Base-by-base conservation (phyloP, 108 stramenopile genomes). In the Nitzschia sp. region DNA sequence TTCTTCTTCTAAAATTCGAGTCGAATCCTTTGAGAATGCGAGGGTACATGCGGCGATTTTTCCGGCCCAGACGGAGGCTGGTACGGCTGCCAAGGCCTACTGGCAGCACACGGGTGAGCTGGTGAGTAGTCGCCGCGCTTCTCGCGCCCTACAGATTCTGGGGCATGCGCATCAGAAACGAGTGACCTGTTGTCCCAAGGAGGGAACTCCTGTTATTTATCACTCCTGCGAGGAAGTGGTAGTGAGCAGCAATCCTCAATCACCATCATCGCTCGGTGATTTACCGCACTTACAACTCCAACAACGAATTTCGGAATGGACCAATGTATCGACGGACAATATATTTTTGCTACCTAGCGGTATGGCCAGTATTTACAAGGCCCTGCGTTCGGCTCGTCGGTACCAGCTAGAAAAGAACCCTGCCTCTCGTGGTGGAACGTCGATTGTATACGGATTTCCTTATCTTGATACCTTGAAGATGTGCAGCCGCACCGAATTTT, bases 61-160 rank as follows among this genome's bases (percentile, higher is more conserved):
- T 53, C 87, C 87, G 1, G 79, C 84, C 58, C 55, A 79, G 68
- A 80, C 85, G 11, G 54, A 50, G 27, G 72, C 79, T 11, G 83
- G 79, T 5, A 76, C 44, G 22, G 79, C 77, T 56, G 88, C 88
- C 72, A 90, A 90, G 76, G 71, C 78, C 13, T 90, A 85, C 60
- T 90, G 85, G 85, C 88, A 90, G 60, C 88, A 90, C 68, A 85
- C 79, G 5, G 88, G 88, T 1, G 88, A 90, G 56, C 35, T 90
- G 8, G 71, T 86, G 15, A 73, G 75, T 48, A 75, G 72, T 58
- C 78, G 88, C 29, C 53, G 83, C 27, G 88, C 84, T 2, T 75
- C 80, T 64, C 47, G 23, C 1, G 68, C 67, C 3, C 38, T 83
- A 27, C 58, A 45, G 1, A 47, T 57, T 23, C 38, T 81, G 22